Percentiles rank a stretch among this genome's conserved stretches.
Evolutionary conservation across 1,284 basidiomycete species (phyloP).

Genomic region (Pterula multifida): DNA sequence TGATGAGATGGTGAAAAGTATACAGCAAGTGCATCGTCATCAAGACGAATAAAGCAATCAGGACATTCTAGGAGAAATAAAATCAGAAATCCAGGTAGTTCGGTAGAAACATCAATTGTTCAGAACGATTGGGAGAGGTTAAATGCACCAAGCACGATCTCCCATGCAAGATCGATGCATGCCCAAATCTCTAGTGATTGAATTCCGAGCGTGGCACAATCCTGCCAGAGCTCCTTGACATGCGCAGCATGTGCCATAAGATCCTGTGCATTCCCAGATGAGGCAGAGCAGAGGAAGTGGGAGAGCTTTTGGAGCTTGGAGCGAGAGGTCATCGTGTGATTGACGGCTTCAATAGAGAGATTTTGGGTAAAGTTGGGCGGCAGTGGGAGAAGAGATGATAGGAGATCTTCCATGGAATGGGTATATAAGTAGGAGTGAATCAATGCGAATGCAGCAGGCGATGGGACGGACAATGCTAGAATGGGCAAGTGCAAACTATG

Average conservation of each 20-base stretch:
- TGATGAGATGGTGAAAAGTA: neutral
- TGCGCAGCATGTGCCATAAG: conserved; percentile 47
- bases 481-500: conserved; percentile 40
- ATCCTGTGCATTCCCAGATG: conserved; percentile 28
- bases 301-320: conserved; percentile 38
- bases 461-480: conserved; percentile 54
- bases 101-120: neutral
- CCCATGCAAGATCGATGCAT: conserved; percentile 60
- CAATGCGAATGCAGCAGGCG: conserved; percentile 51
- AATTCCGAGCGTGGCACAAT: conserved; percentile 58
- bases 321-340: conserved; percentile 31
- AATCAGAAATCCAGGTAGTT: neutral
- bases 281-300: conserved; percentile 32
- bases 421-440: conserved; percentile 57
- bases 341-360: conserved; percentile 32
- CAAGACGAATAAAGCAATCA: neutral
- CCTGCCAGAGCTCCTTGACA: conserved; percentile 64
- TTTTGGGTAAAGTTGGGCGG: conserved; percentile 38
- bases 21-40: neutral
- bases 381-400: conserved; percentile 47
- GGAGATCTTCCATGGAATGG: conserved; percentile 38
- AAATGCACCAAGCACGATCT: conserved; percentile 53
- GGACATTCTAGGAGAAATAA: neutral
- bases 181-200: conserved; percentile 57
- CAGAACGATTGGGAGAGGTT: conserved; percentile 22